Evolutionary conservation across 2,329 filamentous ascomycete species (phyloP).

Genomic region (Aureobasidium sp.): DNA sequence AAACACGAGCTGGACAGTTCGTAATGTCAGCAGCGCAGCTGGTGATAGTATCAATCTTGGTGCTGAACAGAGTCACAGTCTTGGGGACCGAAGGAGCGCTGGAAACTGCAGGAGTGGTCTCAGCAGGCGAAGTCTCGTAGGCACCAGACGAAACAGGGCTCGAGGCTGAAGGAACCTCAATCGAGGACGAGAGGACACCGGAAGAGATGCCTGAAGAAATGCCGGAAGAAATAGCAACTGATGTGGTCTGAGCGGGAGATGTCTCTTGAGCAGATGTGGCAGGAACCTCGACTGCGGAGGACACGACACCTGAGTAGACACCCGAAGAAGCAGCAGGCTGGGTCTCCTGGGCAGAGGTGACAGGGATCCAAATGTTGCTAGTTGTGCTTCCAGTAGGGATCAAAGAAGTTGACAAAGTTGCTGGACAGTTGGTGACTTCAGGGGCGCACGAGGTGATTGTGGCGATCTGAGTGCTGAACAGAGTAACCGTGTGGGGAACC

Average conservation of each 20-base stretch:
- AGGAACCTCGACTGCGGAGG: background rate
- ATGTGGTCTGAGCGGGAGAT: constrained; percentile 8
- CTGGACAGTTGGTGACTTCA: constrained; percentile 15
- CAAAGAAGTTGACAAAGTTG: background rate
- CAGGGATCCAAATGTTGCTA: constrained; percentile 14
- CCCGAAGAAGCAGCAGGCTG: background rate
- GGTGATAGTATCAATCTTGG: constrained; percentile 17
- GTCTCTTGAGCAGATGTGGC: constrained; percentile 10
- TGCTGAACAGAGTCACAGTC: constrained; percentile 19
- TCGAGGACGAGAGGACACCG: background rate
- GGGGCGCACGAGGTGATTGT: constrained; percentile 17
- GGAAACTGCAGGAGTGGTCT: constrained; percentile 11
- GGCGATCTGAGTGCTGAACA: constrained; percentile 18
- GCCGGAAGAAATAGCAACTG: constrained; percentile 15
- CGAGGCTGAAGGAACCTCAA: background rate
- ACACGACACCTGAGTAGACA: background rate
- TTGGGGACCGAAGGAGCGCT: constrained; percentile 20
- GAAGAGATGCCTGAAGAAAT: background rate
- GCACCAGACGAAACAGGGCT: constrained; percentile 5
- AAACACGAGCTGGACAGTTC: constrained; percentile 28
- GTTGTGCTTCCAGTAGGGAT: background rate
- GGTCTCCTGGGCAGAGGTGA: constrained; percentile 10
- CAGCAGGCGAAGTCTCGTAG: constrained; percentile 16
- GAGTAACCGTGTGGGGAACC: constrained; percentile 16
- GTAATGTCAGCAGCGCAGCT: constrained; percentile 15